Percentiles rank a stretch among this genome's conserved stretches.
Evolutionary conservation across 2,329 filamentous ascomycete genomes (phyloP).

Genomic region (Cadophora sp.): DNA sequence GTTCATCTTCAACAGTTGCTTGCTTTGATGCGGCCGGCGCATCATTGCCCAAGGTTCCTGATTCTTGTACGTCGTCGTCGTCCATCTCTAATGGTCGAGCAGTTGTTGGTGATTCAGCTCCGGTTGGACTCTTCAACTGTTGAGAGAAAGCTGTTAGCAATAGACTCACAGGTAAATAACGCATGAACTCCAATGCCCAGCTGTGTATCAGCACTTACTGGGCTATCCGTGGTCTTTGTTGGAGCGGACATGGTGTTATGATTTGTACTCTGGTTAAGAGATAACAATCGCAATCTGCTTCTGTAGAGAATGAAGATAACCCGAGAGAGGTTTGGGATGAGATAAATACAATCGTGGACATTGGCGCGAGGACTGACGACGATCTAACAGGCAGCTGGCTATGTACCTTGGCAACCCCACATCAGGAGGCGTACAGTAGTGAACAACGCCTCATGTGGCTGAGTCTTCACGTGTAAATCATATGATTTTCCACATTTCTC

Average conservation of each 20-base stretch:
- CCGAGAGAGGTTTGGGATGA: not conserved
- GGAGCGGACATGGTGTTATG: constrained; percentile 52
- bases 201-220: constrained; percentile 48
- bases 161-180: constrained; percentile 23
- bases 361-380: too few species aligned
- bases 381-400: constrained; percentile 11
- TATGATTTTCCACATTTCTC: not conserved
- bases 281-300: not conserved
- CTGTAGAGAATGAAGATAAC: not conserved
- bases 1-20: constrained; percentile 54
- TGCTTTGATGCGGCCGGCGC: constrained; percentile 50
- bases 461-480: constrained; percentile 4
- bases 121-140: constrained; percentile 44
- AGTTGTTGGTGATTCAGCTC: constrained; percentile 70
- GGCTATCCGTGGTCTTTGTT: constrained; percentile 45
- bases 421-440: not conserved
- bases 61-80: constrained; percentile 73
- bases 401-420: not conserved
- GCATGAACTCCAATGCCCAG: constrained; percentile 36
- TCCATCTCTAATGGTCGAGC: constrained; percentile 71
- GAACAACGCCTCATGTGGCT: constrained; percentile 5
- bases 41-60: constrained; percentile 57
- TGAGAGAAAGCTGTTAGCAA: constrained; percentile 25
- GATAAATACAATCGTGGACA: not conserved
- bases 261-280: constrained; percentile 16